Base-by-base conservation (phyloP, 2,329 filamentous ascomycete genomes). In the Xylaria polymorpha region DNA sequence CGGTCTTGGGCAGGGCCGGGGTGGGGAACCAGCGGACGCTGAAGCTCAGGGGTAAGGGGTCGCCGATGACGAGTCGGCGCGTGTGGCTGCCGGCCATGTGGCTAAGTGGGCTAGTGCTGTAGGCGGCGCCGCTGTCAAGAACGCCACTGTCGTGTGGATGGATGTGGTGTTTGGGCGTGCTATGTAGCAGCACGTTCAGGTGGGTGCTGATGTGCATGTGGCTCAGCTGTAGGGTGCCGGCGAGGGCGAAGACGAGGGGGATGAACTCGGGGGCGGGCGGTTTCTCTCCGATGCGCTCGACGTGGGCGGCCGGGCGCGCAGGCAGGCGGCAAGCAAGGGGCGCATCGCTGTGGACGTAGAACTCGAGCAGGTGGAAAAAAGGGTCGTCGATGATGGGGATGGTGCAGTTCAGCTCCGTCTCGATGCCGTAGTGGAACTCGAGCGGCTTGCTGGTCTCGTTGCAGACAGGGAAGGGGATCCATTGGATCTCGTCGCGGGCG, bases 341-440 rank as follows among this genome's bases (percentile, higher is more conserved):
- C 20, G 94, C 94, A 82, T 99, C 96, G 83, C 92, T 94, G 86
- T 98, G 96, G 80, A 98, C 91, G 86, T 98, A 98, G 86, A 98
- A 98, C 83, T 98, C 93, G 83, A 95, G 91, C 61, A 95, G 87
- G 82, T 96, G 93, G 85, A 94, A 96, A 85, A 94, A 91, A 48
- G 91, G 88, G 79, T 95, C 93, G 76, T 87, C 86, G 75, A 95
- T 86, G 81, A 92, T 87, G 77, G 91, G 85, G 75, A 96, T 90
- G 64, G 93, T 96, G 85, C 93, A 96, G 83, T 95, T 95, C 74
- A 93, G 82, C 79, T 97, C 94, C 82, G 82, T 83, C 79, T 95
- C 93, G 74, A 92, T 82, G 79, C 94, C 94, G 83, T 97, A 98
- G 80, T 89, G 87, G 79, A 99, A 91, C 76, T 96, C 90, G 75